phyloP scores from a whole-genome alignment of 2,329 filamentous ascomycete genomes.

The Byssoonygena ceratinophila region DNA sequence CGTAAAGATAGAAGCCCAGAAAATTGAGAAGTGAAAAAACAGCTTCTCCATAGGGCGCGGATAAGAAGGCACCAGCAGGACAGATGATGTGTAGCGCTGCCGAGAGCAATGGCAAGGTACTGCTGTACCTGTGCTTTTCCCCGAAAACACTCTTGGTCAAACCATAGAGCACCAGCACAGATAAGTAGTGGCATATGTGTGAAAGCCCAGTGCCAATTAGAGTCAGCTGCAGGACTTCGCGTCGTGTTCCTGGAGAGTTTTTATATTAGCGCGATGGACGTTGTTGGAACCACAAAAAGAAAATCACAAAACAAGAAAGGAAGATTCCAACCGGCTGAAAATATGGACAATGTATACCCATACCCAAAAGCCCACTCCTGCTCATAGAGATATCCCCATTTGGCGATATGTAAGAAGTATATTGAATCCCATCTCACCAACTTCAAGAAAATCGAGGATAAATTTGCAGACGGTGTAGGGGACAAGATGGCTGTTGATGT shows the following conservation, averaged over 20 bases:
- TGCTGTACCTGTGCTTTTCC: slow-evolving; percentile 22
- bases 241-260: neutral
- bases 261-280: neutral
- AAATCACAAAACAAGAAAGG: neutral
- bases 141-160: slow-evolving; percentile 50
- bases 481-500: slow-evolving; percentile 47
- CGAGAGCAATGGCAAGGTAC: slow-evolving; percentile 45
- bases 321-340: slow-evolving; percentile 27
- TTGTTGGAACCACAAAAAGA: neutral
- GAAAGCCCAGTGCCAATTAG: slow-evolving; percentile 56
- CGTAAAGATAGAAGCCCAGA: slow-evolving; percentile 59
- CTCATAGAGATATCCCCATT: slow-evolving; percentile 48
- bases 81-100: slow-evolving; percentile 70
- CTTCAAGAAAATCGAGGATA: slow-evolving; percentile 22
- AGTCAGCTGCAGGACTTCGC: slow-evolving; percentile 15
- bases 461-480: neutral
- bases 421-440: slow-evolving; percentile 53
- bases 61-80: slow-evolving; percentile 81
- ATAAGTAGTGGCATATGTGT: slow-evolving; percentile 64
- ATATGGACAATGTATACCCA: slow-evolving; percentile 39
- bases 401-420: slow-evolving; percentile 47
- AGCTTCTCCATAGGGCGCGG: slow-evolving; percentile 73
- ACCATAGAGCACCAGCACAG: slow-evolving; percentile 60
- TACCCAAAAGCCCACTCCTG: slow-evolving; percentile 59
- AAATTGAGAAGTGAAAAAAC: slow-evolving; percentile 70